A percentile compares a stretch with the other conserved stretches of the same genome.
These are phyloP conservation scores for Mycothermus thermophilus DNA, from an alignment of 495 filamentous ascomycete genomes.

Conservation along the genomic window DNA sequence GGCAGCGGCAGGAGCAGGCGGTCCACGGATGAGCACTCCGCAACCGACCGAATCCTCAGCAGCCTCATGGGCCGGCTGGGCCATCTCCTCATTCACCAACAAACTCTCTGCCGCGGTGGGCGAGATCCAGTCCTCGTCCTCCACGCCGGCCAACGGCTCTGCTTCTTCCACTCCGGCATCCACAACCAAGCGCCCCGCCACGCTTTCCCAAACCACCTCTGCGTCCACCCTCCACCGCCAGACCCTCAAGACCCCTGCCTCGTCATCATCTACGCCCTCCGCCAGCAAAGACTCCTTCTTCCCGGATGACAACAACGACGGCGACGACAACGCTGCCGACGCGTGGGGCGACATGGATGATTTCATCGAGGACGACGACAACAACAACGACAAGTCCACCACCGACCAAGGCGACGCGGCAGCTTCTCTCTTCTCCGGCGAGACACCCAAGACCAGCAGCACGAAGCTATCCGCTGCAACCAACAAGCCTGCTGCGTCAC, in stretches of 20 bases:
- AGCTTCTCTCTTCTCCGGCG: slow-evolving; percentile 29
- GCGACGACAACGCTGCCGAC: slow-evolving; percentile 42
- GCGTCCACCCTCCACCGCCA: slow-evolving; percentile 42
- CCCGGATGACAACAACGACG: slow-evolving; percentile 21
- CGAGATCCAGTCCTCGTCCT: slow-evolving; percentile 47
- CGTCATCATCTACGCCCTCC: slow-evolving; percentile 26
- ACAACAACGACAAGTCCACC: slow-evolving; percentile 19
- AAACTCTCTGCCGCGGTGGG: slow-evolving; percentile 73
- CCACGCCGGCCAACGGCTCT: slow-evolving; percentile 13
- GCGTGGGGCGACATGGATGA: slow-evolving; percentile 61
- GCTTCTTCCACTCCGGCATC: slow-evolving; percentile 9
- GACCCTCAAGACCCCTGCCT: slow-evolving; percentile 33
- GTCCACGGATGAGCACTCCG: slow-evolving; percentile 60
- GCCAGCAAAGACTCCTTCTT: slow-evolving; percentile 33
- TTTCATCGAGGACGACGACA: slow-evolving; percentile 36
- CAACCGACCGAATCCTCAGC: slow-evolving; percentile 41
- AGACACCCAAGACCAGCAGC: slow-evolving; percentile 31
- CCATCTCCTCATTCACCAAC: slow-evolving; percentile 97
- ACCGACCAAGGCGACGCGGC: slow-evolving; percentile 33
- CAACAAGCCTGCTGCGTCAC: slow-evolving; percentile 13
- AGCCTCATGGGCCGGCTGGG: slow-evolving; percentile 76
- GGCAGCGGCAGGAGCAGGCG: slow-evolving; percentile 26
- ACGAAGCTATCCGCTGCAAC: slow-evolving; percentile 1
- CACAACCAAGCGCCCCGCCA: slow-evolving; percentile 12
- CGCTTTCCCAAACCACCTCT: slow-evolving; percentile 22